Conservation (phyloP, 2,329 filamentous ascomycete species). For the Leptographium wingfieldii region DNA sequence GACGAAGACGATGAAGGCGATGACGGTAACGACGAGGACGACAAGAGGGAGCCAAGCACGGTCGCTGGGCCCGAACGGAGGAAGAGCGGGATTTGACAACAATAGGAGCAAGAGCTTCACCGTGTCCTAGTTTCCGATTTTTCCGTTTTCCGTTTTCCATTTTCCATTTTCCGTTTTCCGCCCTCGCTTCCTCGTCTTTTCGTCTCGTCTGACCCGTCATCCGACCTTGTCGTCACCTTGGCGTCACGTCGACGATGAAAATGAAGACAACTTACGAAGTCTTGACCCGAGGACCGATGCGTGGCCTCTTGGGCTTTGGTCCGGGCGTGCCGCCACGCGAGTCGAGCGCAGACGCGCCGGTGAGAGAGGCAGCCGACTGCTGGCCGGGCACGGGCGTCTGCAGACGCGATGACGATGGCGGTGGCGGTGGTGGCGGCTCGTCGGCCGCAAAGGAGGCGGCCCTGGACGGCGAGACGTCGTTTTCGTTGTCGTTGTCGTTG, state of each 20-base stretch:
- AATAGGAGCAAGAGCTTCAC: not conserved
- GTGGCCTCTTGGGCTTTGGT: constrained; percentile 44
- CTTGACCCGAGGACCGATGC: constrained; percentile 52
- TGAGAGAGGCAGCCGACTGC: not conserved
- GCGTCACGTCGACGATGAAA: not conserved
- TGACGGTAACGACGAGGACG: no score
- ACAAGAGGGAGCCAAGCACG: no score
- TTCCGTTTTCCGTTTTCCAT: not conserved
- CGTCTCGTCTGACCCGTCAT: not conserved
- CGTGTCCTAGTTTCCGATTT: not conserved
- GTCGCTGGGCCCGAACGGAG: not conserved
- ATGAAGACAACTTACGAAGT: constrained; percentile 46
- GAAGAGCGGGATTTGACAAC: not conserved
- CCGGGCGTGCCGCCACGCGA: constrained; percentile 51
- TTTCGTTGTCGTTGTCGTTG: no score
- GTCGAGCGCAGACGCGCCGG: constrained; percentile 18
- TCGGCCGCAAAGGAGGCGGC: constrained; percentile 24
- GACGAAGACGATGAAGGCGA: not conserved
- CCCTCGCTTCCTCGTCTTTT: not conserved
- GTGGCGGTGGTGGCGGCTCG: constrained; percentile 7
- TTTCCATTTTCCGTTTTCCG: not conserved
- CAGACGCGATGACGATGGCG: constrained; percentile 4
- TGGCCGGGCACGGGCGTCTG: constrained; percentile 8
- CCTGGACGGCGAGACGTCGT: constrained; percentile 35
- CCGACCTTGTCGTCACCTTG: not conserved